Base-by-base conservation (phyloP, 805 yeast genomes). In the Ogataea trehaloabstinens region DNA sequence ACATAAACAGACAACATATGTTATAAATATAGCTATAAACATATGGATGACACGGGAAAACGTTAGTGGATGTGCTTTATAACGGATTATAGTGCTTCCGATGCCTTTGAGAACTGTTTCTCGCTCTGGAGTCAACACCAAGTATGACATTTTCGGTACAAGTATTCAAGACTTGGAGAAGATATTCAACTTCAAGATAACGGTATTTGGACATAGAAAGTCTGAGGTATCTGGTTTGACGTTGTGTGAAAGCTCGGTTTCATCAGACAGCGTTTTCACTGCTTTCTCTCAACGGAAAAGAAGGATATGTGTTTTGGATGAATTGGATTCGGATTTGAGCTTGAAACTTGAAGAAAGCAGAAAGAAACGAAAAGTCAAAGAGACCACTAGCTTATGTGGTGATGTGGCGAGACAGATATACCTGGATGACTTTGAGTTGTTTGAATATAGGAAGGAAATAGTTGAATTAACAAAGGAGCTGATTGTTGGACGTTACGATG, bases 401-500 rank as follows among this genome's bases (percentile, higher is more conserved):
- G 29, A 18, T 10, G 15, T 13, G n/a, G 30, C 24, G 13, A 15
- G 25, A 24, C 29, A 15, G 33, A 31, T 24, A 21, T 45, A 33
- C 32, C 35, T 49, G 16, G 55, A 52, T 42, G 58, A 53, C 19
- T 49, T 44, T 20, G 58, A 54, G 36, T 42, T 54, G 21, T 42
- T 43, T 35, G 41, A 44, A 21, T 44, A 43, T 39, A 36, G 33
- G 13, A 52, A 51, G 29, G 56, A 54, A 30, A 44, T 45, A 5
- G 37, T 31, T 19, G 47, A 42, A 24, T 39, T 54, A 19, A 41
- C 37, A 12, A 38, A 47, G 11, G 58, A 54, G 31, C 38, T 52
- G 10, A 40, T 46, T 8, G 40, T 45, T 28, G 24, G 24, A 2
- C 52, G 48, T 31, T 49, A 48, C 37, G 34, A 30, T 20, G 28